phyloP scores from a whole-genome alignment of 768 basidiomycete genomes.

The Mycena sanguinolenta region DNA sequence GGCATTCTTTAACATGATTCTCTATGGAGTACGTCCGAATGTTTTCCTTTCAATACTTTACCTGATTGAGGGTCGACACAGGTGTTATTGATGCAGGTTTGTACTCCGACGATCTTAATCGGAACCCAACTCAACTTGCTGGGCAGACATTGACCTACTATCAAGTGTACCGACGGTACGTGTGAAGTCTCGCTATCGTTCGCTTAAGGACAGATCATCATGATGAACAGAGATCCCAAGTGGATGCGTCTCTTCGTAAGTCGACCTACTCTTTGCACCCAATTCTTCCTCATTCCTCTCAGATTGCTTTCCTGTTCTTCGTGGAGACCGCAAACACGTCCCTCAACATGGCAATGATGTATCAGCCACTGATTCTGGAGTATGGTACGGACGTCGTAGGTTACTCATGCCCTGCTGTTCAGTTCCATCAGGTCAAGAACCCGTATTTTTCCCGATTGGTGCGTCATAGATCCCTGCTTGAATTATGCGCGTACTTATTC shows the following conservation, averaged over 20 bases:
- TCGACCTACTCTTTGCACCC: neutral
- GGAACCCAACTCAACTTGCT: constrained; percentile 8
- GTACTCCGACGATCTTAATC: neutral
- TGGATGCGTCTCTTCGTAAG: constrained; percentile 59
- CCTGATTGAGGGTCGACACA: constrained; percentile 26
- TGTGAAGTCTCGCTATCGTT: neutral
- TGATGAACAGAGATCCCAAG: constrained; percentile 51
- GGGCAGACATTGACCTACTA: constrained; percentile 48
- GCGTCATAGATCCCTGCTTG: neutral
- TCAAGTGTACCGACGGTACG: constrained; percentile 43
- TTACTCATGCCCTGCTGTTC: neutral
- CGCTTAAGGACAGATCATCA: neutral
- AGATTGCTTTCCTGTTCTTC: constrained; percentile 60
- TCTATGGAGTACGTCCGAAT: constrained; percentile 20
- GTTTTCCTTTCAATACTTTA: neutral
- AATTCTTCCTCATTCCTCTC: neutral
- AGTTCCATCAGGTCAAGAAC: constrained; percentile 6
- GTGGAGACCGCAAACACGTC: constrained; percentile 59
- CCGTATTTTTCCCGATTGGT: constrained; percentile 36
- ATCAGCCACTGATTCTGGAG: constrained; percentile 58
- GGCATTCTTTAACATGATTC: constrained; percentile 18
- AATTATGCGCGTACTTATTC: neutral
- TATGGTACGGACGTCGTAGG: constrained; percentile 47
- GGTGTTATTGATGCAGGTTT: constrained; percentile 55
- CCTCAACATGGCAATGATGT: constrained; percentile 60